Base-by-base conservation (phyloP, 176 grass and related monocot species). In the maize (Zea mays) region DNA sequence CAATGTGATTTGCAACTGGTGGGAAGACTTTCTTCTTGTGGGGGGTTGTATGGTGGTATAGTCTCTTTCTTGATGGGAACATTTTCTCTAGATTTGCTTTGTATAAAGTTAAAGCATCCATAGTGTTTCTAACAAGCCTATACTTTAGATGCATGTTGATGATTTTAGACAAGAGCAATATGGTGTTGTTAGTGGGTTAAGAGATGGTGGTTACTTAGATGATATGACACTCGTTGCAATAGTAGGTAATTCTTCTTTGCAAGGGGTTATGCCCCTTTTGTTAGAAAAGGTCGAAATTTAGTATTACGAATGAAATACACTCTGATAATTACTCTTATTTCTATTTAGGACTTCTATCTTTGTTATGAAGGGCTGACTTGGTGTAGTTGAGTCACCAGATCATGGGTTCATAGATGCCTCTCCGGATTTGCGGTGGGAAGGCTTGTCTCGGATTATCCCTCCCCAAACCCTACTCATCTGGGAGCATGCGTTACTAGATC, bases 41-140 rank as follows among this genome's bases (percentile, higher is more conserved):
- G 95, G 95, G 95, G 95, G 95, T 45, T 97, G 95, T 79, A 97
- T 97, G 94, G 94, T 97, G 94, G 94, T 97, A 85, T 27, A 27
- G 12, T 89, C 74, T 81, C 66, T 69, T 79, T 51, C 51, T 11
- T 27, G 61, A 61, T 15, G 5, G 19, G 13, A 75, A 14, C 35
- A 56, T 68, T 27, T 27, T 27, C 27, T 27, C 27, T 27, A 27
- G 27, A 27, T 27, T 27, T 27, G 27, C 27, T 27, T 14, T 5
- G 1, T 44, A 63, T 46, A 46, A 39, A 47, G 12, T 75, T 66
- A 47, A 21, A 62, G 40, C 16, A 20, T 16, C 41, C 83, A 15
- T 68, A 19, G 43, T 74, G 50, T 43, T 83, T 61, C 83, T 94
- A 74, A 91, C 47, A 75, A 36, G 71, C 75, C 11, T 52, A 73